These are phyloP conservation scores for Colletotrichum tropicale DNA, from an alignment of 2,329 filamentous ascomycete genomes.

Conservation along the genomic window DNA sequence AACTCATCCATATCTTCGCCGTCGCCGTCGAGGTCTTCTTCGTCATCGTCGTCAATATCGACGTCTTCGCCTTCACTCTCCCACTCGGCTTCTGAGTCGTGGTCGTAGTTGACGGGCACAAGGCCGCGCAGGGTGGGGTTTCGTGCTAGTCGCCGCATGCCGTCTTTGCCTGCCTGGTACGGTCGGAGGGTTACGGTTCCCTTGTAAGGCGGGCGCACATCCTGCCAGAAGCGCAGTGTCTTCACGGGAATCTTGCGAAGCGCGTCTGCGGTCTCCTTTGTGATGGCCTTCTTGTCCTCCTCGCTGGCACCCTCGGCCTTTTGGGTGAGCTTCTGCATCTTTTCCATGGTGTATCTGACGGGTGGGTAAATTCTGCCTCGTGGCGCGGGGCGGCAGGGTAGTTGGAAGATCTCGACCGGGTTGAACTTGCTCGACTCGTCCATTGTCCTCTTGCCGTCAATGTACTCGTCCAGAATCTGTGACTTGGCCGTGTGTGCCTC, in stretches of 20 bases:
- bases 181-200: constrained; percentile 73
- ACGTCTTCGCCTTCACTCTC: constrained; percentile 75
- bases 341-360: constrained; percentile 67
- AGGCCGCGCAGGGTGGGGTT: constrained; percentile 60
- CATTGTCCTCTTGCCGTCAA: constrained; percentile 49
- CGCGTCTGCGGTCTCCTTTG: constrained; percentile 37
- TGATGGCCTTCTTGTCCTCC: constrained; percentile 36
- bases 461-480: constrained; percentile 55
- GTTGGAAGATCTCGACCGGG: constrained; percentile 48
- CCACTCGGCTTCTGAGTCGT: constrained; percentile 88
- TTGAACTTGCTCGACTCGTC: constrained; percentile 43
- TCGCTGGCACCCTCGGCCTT: constrained; percentile 38
- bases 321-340: constrained; percentile 53
- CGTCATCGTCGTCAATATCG: constrained; percentile 68
- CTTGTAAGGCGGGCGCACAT: constrained; percentile 72
- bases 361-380: constrained; percentile 55
- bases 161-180: constrained; percentile 44
- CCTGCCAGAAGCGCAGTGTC: constrained; percentile 64
- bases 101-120: constrained; percentile 74
- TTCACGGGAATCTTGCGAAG: constrained; percentile 67
- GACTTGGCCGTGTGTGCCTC: constrained; percentile 58
- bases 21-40: constrained; percentile 75
- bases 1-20: constrained; percentile 87
- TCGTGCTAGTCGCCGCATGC: constrained; percentile 56
- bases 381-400: constrained; percentile 39